These are phyloP conservation scores for Paratrypanosoma confusum DNA, from an alignment of 208 protist genomes.

Conservation along the genomic window DNA sequence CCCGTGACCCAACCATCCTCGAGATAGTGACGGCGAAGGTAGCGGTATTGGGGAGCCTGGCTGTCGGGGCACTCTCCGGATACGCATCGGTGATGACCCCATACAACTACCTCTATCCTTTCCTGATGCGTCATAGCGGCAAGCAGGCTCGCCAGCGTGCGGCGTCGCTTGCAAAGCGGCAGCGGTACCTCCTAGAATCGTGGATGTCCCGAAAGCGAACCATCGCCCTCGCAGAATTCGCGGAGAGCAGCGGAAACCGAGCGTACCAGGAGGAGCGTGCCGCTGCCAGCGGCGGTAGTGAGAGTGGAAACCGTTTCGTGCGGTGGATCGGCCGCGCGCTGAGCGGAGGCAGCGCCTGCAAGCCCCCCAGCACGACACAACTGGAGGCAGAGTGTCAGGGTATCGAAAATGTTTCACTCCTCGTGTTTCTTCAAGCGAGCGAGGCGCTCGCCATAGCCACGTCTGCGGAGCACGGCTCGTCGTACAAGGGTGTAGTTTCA, in stretches of 20 bases:
- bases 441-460: slow-evolving; percentile 42
- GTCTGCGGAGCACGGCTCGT: slow-evolving; percentile 31
- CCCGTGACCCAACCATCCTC: neutral
- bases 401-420: slow-evolving; percentile 31
- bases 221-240: slow-evolving; percentile 24
- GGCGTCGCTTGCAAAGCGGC: slow-evolving; percentile 29
- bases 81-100: slow-evolving; percentile 65
- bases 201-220: slow-evolving; percentile 32
- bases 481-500: slow-evolving; percentile 35
- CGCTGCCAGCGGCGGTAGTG: slow-evolving; percentile 6
- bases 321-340: neutral
- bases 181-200: slow-evolving; percentile 41
- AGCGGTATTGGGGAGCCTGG: slow-evolving; percentile 35
- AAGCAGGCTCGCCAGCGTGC: slow-evolving; percentile 15
- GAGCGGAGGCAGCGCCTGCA: neutral
- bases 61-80: slow-evolving; percentile 55
- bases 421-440: slow-evolving; percentile 54
- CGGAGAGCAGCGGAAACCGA: neutral
- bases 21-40: slow-evolving; percentile 9
- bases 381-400: slow-evolving; percentile 37
- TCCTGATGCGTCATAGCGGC: slow-evolving; percentile 28
- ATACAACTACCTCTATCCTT: slow-evolving; percentile 19
- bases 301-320: too few species aligned
- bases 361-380: slow-evolving; percentile 2
- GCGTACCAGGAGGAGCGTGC: neutral